A percentile compares a stretch with the other conserved stretches of the same genome.
Evolutionary conservation across 345 rosid genomes (phyloP).

Genomic region (Eucalyptus erythrocorys): DNA sequence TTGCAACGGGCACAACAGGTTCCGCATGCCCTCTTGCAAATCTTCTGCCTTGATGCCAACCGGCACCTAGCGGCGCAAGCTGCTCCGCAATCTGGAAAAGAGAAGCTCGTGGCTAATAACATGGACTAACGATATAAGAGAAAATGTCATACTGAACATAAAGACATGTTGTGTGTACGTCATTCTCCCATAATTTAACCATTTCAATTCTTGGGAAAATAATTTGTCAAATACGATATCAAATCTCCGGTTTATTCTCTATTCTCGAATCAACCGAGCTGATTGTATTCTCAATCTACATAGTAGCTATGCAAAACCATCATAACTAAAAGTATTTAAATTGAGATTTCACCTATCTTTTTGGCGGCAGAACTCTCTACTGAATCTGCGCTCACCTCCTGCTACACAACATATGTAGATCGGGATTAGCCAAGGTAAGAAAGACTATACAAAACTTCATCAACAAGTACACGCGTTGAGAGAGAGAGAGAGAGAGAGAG

Average conservation of each 20-base stretch:
- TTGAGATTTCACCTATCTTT: not conserved
- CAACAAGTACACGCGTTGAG: not conserved
- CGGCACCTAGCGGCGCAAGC: conserved; percentile 59
- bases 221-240: not conserved
- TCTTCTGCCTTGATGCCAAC: conserved; percentile 37
- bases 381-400: not conserved
- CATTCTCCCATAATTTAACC: not conserved
- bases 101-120: not conserved
- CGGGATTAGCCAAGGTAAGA: not conserved
- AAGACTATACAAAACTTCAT: not conserved
- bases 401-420: not conserved
- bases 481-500: not conserved
- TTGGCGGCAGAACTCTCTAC: not conserved
- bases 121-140: not conserved
- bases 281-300: not conserved
- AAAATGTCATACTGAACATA: not conserved
- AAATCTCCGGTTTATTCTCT: accelerated
- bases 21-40: conserved; percentile 71
- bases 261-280: not conserved
- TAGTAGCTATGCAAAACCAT: not conserved
- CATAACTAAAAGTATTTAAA: not conserved
- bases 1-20: conserved; percentile 63
- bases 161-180: not conserved
- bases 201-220: not conserved
- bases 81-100: conserved; percentile 35